Evolutionary conservation across 1,139 yeast species (phyloP), one percentile per base, ranked within the genome.

Genomic region (Magnusiomyces paraingens): DNA sequence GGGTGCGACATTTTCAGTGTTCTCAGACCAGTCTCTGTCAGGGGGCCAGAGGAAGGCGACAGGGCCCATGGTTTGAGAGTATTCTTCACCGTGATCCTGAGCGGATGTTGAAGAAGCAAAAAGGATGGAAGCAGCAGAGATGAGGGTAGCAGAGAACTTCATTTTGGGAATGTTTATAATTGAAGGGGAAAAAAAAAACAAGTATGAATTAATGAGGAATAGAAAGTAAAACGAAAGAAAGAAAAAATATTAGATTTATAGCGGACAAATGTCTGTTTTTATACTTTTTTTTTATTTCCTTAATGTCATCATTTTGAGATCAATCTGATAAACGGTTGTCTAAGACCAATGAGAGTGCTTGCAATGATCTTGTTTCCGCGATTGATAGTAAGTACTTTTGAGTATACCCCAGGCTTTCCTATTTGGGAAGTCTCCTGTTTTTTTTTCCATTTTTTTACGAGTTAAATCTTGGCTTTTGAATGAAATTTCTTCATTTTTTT

Each of bases 21-120:
- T 74, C 43, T 68, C 76, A 18, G 72, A 63, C 77, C 77, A 73
- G 54, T 66, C 71, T 65, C 77, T 70, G 55, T 66, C 73, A 3
- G 62, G 59, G 52, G 77, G 77, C 65, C 69, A 73, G 52, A 73
- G 53, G 64, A 73, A 69, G 46, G 76, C 73, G 36, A 73, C 68
- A 54, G 75, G 76, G 45, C 77, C 77, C 76, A 73, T 73, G 47
- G 67, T 62, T 59, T 66, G 67, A 39, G 74, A 67, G 49, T 60
- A 69, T 39, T 62, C 66, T 17, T 69, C 66, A 49, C 73, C 73
- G 55, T 70, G 73, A 17, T 55, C 62, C 26, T 66, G 59, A 20
- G 70, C 71, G 39, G 64, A 53, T 32, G 66, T 68, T 53, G 59
- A 64, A 29, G 67, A 66, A 43, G 62, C 61, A 50, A 64, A 59